Conservation (phyloP, 768 basidiomycete species). For the Podaxis sp. region DNA sequence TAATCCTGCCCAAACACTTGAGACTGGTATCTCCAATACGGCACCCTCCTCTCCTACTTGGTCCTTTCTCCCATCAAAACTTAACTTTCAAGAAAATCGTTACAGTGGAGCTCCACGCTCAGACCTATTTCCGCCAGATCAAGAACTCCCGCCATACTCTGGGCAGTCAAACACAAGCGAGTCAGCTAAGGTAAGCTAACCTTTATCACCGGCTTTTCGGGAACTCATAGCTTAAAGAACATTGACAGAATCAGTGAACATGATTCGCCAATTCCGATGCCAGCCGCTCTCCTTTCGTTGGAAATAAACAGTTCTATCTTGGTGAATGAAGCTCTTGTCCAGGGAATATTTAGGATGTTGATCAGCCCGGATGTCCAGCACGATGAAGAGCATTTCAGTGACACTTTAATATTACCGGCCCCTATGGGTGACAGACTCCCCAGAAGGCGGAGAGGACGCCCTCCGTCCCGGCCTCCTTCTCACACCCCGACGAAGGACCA, state of each 20-base stretch:
- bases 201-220: neutral
- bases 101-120: neutral
- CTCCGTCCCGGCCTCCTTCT: neutral
- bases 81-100: constrained; percentile 5
- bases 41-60: neutral
- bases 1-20: neutral
- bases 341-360: neutral
- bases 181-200: neutral
- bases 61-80: constrained; percentile 8
- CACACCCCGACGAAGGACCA: neutral
- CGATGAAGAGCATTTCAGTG: no score
- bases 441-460: neutral
- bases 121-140: no score
- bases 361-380: neutral
- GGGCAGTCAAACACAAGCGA: neutral
- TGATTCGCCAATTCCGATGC: neutral
- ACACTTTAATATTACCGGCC: neutral
- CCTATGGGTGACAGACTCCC: neutral
- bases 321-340: neutral
- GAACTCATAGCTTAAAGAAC: constrained; percentile 11
- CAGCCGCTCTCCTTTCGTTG: neutral
- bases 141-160: no score
- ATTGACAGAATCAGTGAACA: neutral
- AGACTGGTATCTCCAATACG: neutral
- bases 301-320: neutral